phyloP scores from a whole-genome alignment of 352 stramenopile species.

The Pythium folliculosum region DNA sequence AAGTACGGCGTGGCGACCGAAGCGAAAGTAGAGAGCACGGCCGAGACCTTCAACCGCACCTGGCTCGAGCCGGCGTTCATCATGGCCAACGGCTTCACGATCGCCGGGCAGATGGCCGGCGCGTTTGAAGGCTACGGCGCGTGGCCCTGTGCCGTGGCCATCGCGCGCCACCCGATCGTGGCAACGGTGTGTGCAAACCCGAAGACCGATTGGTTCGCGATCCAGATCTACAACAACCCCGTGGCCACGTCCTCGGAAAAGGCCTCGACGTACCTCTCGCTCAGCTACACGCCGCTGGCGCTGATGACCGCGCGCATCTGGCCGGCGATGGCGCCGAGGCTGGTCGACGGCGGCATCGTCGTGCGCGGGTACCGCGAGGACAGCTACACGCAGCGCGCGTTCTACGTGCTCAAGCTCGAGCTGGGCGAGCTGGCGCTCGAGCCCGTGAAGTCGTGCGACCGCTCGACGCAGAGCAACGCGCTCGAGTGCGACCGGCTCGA shows the following conservation, averaged over 20 bases:
- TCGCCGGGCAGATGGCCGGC: slow-evolving; percentile 23
- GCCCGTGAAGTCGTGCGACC: slow-evolving; percentile 13
- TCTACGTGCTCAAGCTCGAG: slow-evolving; percentile 22
- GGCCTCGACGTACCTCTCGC: slow-evolving; percentile 25
- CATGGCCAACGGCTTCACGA: slow-evolving; percentile 13
- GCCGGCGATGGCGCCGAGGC: background rate
- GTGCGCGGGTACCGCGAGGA: slow-evolving; percentile 22
- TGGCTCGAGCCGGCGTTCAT: slow-evolving; percentile 19
- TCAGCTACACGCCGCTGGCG: slow-evolving; percentile 22
- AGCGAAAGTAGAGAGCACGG: slow-evolving; percentile 17
- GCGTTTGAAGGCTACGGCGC: slow-evolving; percentile 18
- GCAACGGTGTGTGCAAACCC: background rate
- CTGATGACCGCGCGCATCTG: slow-evolving; percentile 25
- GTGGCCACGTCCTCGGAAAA: slow-evolving; percentile 32
- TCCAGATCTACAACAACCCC: slow-evolving; percentile 31
- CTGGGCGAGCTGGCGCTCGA: slow-evolving; percentile 13
- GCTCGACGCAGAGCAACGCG: slow-evolving; percentile 29
- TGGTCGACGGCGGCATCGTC: slow-evolving; percentile 6
- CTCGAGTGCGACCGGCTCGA: slow-evolving; percentile 27
- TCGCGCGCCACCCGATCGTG: slow-evolving; percentile 1
- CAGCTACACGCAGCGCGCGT: slow-evolving; percentile 20
- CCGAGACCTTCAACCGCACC: slow-evolving; percentile 16
- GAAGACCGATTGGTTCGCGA: slow-evolving; percentile 13
- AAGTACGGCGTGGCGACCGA: slow-evolving; percentile 20
- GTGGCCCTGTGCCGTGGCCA: slow-evolving; percentile 14